Conservation (phyloP, 495 filamentous ascomycete genomes). For the Pyrenula aspistea region DNA sequence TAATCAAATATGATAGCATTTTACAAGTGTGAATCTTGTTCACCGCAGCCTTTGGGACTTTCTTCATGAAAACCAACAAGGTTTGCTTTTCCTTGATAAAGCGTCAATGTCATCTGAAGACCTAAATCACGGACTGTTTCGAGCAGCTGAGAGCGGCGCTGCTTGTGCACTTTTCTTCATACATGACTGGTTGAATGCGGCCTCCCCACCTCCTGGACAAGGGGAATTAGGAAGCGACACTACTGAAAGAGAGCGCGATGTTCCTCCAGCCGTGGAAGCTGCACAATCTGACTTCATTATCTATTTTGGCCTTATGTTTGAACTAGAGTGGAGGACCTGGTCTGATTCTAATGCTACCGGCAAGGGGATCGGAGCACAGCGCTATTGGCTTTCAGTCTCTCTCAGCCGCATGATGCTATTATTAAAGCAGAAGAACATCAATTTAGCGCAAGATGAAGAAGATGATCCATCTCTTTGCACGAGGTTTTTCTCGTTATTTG, state of each 20-base stretch:
- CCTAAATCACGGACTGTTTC: not conserved
- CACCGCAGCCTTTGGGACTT: not conserved
- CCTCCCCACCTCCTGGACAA: no score
- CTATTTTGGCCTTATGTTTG: no score
- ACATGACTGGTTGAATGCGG: no score
- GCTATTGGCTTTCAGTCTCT: not conserved
- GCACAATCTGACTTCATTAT: no score
- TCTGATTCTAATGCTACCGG: no score
- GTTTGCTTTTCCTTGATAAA: not conserved
- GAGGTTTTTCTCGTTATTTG: not conserved
- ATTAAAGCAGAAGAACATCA: no score
- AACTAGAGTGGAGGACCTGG: no score
- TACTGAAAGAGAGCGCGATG: no score
- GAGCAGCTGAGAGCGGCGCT: not conserved
- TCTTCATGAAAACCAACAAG: not conserved
- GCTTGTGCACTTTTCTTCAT: not conserved
- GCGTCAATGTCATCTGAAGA: not conserved
- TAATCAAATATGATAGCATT: not conserved
- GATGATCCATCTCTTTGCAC: not conserved
- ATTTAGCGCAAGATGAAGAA: not conserved
- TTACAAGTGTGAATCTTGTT: not conserved
- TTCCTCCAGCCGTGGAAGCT: no score
- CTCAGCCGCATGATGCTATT: not conserved
- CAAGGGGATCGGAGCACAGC: not conserved
- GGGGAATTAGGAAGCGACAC: no score